Evolutionary conservation across 805 yeast species (phyloP).

Genomic region (Deakozyma indianensis): DNA sequence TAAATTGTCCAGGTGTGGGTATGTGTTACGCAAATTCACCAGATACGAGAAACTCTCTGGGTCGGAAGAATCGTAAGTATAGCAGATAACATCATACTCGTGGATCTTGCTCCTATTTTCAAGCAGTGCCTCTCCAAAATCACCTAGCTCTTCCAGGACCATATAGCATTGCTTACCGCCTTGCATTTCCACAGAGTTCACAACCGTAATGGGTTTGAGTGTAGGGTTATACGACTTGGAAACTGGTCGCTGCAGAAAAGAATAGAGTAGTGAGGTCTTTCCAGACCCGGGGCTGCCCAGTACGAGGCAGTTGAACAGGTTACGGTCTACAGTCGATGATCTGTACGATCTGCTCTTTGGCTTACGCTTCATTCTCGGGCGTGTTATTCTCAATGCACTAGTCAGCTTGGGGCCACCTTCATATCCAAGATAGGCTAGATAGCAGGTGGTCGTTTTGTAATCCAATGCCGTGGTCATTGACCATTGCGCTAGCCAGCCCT

Average conservation of each 20-base stretch:
- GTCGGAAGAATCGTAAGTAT: constrained; percentile 86
- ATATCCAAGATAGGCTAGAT: constrained; percentile 81
- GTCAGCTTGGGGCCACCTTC: constrained; percentile 27
- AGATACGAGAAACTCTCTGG: constrained; percentile 86
- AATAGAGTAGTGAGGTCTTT: constrained; percentile 68
- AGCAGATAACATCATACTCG: constrained; percentile 83
- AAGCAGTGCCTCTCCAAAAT: constrained; percentile 60
- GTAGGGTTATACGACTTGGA: constrained; percentile 69
- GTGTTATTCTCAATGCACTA: constrained; percentile 64
- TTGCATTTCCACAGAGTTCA: constrained; percentile 79
- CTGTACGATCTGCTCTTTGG: constrained; percentile 55
- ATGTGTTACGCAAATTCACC: constrained; percentile 49
- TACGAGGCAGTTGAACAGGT: constrained; percentile 82
- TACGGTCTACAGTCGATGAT: constrained; percentile 60
- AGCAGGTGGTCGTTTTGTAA: constrained; percentile 70
- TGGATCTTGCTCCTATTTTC: constrained; percentile 56
- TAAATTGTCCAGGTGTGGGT: constrained; percentile 43
- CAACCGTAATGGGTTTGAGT: constrained; percentile 64
- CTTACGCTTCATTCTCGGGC: constrained; percentile 56
- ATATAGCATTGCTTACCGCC: constrained; percentile 95
- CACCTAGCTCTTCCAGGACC: constrained; percentile 82
- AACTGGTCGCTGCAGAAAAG: constrained; percentile 63
- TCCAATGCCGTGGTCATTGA: constrained; percentile 87
- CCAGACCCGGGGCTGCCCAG: constrained; percentile 82
- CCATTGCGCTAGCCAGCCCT: constrained; percentile 99